Evolutionary conservation across 208 protist species (phyloP), one percentile per base, ranked within the genome.

Genomic region (Crithidia thermophila): DNA sequence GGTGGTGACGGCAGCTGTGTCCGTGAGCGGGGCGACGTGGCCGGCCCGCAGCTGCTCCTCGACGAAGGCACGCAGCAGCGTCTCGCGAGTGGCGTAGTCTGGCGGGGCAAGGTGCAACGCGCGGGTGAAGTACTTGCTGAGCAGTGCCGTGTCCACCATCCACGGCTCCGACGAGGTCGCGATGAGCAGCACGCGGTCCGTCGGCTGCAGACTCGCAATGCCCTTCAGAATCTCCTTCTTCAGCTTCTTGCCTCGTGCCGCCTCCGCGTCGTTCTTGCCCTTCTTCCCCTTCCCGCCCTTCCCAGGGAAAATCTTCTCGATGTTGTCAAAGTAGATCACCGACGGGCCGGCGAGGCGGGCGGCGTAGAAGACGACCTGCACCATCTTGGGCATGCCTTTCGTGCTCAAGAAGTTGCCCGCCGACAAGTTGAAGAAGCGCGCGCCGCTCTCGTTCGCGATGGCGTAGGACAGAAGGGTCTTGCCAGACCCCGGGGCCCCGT

Each of bases 351-450:
- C 82, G 58, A 94, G 84, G 37, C 87, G 88, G 1, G 97, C 97
- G 1, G 97, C 61, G 72, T 97, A 88, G 77, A 98, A 98, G 47
- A 95, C 84, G 23, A 91, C 75, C 62, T 93, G 85, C 63, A 98
- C 84, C 57, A 93, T 79, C 67, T 88, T 93, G 25, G 72, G 62
- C 8, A 95, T 79, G 14, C 89, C 88, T 34, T 85, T 89, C 21
- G 76, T 80, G 3, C 68, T 82, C 11, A 76, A 36, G 62, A 96
- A 91, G 76, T 94, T 96, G 33, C 34, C 68, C 2, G 97, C 94
- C 9, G 94, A 96, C 28, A 98, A 64, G 66, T 98, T 90, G 73
- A 98, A 97, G 56, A 98, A 93, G 66, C 88, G 91, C 0, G 97
- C 81, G 14, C 91, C 93, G 36, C 81, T 79, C 51, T 95, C 90